A percentile compares a stretch with the other conserved stretches of the same genome.
These are phyloP conservation scores for Ilyonectria destructans DNA, from an alignment of 2,329 filamentous ascomycete species.

Conservation along the genomic window DNA sequence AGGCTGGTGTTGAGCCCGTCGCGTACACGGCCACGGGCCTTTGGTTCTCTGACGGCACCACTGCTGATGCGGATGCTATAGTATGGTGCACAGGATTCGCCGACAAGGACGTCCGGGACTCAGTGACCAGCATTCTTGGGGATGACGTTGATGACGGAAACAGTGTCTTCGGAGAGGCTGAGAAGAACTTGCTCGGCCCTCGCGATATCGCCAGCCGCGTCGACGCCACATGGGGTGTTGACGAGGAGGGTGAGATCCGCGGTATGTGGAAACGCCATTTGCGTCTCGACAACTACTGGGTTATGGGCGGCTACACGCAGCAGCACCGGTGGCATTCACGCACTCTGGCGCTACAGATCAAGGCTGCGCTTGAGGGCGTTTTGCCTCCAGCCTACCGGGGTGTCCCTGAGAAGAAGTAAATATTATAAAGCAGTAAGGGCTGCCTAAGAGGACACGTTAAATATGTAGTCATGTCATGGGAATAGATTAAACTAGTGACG, in stretches of 20 bases:
- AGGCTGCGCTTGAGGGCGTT: conserved; percentile 32
- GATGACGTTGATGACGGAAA: rapidly evolving
- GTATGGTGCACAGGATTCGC: conserved; percentile 39
- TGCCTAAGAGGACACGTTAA: too few species aligned
- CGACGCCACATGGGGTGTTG: conserved; percentile 36
- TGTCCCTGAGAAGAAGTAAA: neutral
- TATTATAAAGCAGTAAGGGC: too few species aligned
- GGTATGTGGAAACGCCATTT: conserved; percentile 43
- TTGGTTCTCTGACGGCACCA: conserved; percentile 30
- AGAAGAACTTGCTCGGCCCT: neutral
- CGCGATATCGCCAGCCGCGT: conserved; percentile 17
- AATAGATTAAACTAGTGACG: too few species aligned
- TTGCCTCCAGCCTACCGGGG: conserved; percentile 36
- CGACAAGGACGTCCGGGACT: conserved; percentile 24
- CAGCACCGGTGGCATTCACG: conserved; percentile 39
- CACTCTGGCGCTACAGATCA: conserved; percentile 39
- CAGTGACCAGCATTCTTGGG: conserved; percentile 16
- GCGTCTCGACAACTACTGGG: conserved; percentile 36
- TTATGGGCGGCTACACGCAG: conserved; percentile 38
- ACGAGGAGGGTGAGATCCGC: conserved; percentile 36
- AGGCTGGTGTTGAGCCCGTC: conserved; percentile 20
- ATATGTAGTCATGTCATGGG: too few species aligned
- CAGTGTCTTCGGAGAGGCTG: too few species aligned
- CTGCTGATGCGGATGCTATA: conserved; percentile 19
- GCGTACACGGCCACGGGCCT: conserved; percentile 25